Base-by-base conservation (phyloP, 75 land plant species). In the Selaginella tamariscina region DNA sequence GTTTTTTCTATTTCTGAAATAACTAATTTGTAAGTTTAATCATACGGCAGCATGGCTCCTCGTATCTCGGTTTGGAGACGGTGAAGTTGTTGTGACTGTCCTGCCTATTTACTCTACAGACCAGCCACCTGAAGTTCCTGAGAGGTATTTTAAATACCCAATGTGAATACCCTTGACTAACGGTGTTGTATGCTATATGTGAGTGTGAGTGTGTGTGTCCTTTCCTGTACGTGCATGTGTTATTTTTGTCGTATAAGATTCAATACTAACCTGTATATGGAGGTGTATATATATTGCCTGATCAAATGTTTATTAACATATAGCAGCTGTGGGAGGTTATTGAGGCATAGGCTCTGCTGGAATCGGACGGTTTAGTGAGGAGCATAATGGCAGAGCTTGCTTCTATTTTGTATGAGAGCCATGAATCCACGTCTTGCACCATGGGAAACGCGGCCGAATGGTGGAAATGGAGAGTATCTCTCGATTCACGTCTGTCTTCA, bases 391-490 rank as follows among this genome's bases (percentile, higher is more conserved):
- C 81, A 70, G 73, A 55, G 2, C 86, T 82, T 62, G 70, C 54
- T 30, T 29, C 54, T 27, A 71, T 93, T n/a, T 33, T 93, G 65
- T 77, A 84, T 55, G 88, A 84, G 70, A 93, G 84, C 64, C 80
- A 76, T 24, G 64, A 72, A 30, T 82, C 89, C 23, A 82, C 82
- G 23, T 82, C 82, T 29, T 64, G 29, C 72, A 75, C 81, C 31
- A 32, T 70, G n/a, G 68, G 65, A 67, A 78, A 75, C 22, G 77
- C 79, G 26, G 68, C 54, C 0, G 65, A 63, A 15, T 88, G 98
- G 98, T 93, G 98, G 98, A 69, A 64, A 5, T 72, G 74, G 68
- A 84, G 94, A 75, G 78, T 66, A 30, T 44, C 65, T 24, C 89
- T 93, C 56, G 85, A 93, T 74, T 60, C 79, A 28, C 66, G 80